Evolutionary conservation across 129 eudicot species (phyloP).

Genomic region (Saussurea involucrata): DNA sequence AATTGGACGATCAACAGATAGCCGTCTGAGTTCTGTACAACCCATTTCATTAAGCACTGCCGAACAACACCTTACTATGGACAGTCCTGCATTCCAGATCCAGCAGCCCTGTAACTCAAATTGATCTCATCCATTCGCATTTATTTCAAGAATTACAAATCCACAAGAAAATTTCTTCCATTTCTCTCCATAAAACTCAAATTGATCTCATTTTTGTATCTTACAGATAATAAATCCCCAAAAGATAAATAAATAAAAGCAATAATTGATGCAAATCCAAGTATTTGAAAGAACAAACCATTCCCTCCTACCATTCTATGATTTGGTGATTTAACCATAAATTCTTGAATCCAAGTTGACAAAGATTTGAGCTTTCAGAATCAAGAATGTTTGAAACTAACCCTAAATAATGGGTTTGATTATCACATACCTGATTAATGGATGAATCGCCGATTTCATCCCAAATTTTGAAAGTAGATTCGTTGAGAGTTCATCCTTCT

Average conservation of each 20-base stretch:
- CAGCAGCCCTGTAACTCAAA: too few species aligned
- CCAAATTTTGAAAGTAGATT: too few species aligned
- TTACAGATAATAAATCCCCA: conserved; percentile 64
- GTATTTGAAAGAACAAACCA: conserved; percentile 69
- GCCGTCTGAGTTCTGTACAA: too few species aligned
- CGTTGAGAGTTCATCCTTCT: too few species aligned
- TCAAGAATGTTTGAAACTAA: conserved; percentile 16
- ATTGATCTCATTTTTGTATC: conserved; percentile 30
- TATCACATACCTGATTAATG: too few species aligned
- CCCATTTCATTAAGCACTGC: too few species aligned
- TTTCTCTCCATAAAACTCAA: conserved; percentile 87
- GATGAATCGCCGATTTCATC: too few species aligned
- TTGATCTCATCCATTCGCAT: too few species aligned
- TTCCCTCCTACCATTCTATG: conserved; percentile 50
- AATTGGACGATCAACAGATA: too few species aligned
- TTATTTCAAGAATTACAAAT: too few species aligned
- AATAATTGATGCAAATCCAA: conserved; percentile 76
- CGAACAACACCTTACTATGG: too few species aligned
- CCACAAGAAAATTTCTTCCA: conserved; percentile 81
- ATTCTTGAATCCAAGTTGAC: neutral
- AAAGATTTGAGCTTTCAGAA: conserved; percentile 8
- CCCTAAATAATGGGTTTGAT: conserved; percentile 24
- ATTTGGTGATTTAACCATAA: conserved; percentile 49
- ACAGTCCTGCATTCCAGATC: too few species aligned
- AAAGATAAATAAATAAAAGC: conserved; percentile 74